Evolutionary conservation across 2,329 filamentous ascomycete genomes (phyloP), one percentile per base, ranked within the genome.

Genomic region (Fusarium proliferatum): DNA sequence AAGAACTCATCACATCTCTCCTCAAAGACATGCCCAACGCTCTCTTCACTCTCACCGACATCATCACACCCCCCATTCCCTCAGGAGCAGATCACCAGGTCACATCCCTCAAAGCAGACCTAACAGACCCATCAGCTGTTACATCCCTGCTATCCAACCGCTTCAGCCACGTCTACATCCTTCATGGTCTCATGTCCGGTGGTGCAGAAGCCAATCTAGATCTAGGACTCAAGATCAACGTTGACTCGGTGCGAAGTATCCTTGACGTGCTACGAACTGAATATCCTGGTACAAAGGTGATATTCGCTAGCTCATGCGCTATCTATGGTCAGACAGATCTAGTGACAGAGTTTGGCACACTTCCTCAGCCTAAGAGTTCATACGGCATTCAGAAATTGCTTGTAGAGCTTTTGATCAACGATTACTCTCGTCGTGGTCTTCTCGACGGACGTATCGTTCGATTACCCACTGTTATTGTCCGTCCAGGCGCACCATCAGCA

Each of bases 351-450:
- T 64, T 69, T 51, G 73, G 34, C 6, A 76, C 68, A 72, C 82
- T 73, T 64, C 85, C 53, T 81, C 87, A 64, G 82, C 86, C 53
- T 81, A 88, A 68, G 89, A 88, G 79, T 83, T 90, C 67, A 84
- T 92, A 92, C 71, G 90, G 90, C 5, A 86, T 87, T 0, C 86
- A 91, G 76, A 92, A 92, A 78, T 81, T 91, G 61, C 89, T 91
- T 73, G 86, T 88, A 52, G 90, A 92, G 64, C 57, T 74, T 10
- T 30, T 79, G 3, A 63, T 81, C n/a, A 81, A 80, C 36, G 80
- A 81, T 30, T 79, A 75, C 33, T 82, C 81, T 10, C 83, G 90
- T 0, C 73, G 88, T 9, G 87, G 87, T 0, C 85, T 89, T 23
- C 85, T 92, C 36, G 87, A 89, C 45, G 90, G 88, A 1, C 85